Percentiles rank a stretch among this genome's conserved stretches.
Evolutionary conservation across 306 rosid species (phyloP).

Genomic region (Sophora flavescens): DNA sequence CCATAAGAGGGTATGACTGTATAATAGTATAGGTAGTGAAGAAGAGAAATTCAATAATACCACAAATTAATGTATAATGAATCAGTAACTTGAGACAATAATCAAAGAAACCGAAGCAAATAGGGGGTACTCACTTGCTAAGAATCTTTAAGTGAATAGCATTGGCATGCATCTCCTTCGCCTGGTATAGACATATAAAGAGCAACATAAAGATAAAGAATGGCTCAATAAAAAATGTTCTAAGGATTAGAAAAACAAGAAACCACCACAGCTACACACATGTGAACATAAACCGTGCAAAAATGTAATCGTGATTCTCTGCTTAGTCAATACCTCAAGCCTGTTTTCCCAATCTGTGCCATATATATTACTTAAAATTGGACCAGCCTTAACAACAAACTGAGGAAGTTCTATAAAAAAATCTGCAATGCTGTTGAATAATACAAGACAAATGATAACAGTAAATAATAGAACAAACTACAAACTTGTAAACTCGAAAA

Average conservation of each 20-base stretch:
- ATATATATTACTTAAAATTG: slow-evolving; percentile 68
- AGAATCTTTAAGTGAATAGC: slow-evolving; percentile 71
- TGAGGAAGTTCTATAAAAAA: slow-evolving; percentile 98
- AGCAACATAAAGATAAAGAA: slow-evolving; percentile 49
- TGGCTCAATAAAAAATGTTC: slow-evolving; percentile 22
- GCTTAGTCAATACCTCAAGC: slow-evolving; percentile 73
- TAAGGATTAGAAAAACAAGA: slow-evolving; percentile 10
- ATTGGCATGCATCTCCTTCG: slow-evolving; percentile 89
- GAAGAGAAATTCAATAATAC: slow-evolving; percentile 11
- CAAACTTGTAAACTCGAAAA: slow-evolving; percentile 28
- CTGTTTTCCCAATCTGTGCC: slow-evolving; percentile 95
- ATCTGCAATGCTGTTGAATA: slow-evolving; percentile 72
- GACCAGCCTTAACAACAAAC: slow-evolving; percentile 88
- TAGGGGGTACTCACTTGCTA: slow-evolving; percentile 77
- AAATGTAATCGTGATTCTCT: slow-evolving; percentile 23
- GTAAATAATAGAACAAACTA: slow-evolving; percentile 36
- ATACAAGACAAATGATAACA: slow-evolving; percentile 41
- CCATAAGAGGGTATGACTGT: not conserved
- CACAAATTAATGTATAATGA: not conserved
- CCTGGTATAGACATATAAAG: slow-evolving; percentile 55
- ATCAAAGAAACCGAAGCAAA: not conserved
- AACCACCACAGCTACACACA: no score
- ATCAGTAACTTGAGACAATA: not conserved
- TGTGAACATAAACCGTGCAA: no score
- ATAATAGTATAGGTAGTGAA: slow-evolving; percentile 2